phyloP scores from a whole-genome alignment of 345 rosid species.

The Eucalyptus coolabah region DNA sequence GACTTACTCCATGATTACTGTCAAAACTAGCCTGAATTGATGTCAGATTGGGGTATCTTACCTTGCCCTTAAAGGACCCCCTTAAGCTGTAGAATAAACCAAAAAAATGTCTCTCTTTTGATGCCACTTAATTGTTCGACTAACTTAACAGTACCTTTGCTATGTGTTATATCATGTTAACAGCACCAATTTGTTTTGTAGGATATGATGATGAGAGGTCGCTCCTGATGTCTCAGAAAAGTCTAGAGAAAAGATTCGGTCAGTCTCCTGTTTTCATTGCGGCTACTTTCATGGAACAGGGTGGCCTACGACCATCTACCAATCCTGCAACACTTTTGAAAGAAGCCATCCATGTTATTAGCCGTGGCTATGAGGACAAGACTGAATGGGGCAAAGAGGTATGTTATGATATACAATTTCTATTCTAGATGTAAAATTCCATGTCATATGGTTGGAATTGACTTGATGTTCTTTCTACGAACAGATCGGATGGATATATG shows the following conservation, averaged over 20 bases:
- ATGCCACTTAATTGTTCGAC: not conserved
- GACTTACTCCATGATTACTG: too few species aligned
- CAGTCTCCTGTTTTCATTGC: conserved; percentile 98
- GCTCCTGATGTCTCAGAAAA: conserved; percentile 96
- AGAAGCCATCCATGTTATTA: conserved; percentile 98
- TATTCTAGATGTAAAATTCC: too few species aligned
- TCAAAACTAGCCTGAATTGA: too few species aligned
- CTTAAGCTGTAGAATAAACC: too few species aligned
- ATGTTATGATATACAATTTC: conserved; percentile 4
- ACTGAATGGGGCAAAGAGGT: conserved; percentile 99
- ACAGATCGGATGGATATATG: too few species aligned
- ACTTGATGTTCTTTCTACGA: too few species aligned
- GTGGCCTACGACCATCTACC: conserved; percentile 92
- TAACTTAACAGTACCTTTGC: not conserved
- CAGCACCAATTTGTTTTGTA: conserved; percentile 15
- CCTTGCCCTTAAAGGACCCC: too few species aligned
- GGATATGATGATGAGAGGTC: conserved; percentile 99
- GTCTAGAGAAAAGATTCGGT: conserved; percentile 97
- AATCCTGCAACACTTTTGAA: conserved; percentile 91
- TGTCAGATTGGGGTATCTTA: too few species aligned
- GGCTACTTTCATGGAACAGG: conserved; percentile 97
- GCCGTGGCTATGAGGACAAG: conserved; percentile 99
- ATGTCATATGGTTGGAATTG: too few species aligned
- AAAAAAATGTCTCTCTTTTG: not conserved
- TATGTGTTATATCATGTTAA: not conserved